Evolutionary conservation across 768 basidiomycete genomes (phyloP).

Genomic region (Lentinula raphanica): DNA sequence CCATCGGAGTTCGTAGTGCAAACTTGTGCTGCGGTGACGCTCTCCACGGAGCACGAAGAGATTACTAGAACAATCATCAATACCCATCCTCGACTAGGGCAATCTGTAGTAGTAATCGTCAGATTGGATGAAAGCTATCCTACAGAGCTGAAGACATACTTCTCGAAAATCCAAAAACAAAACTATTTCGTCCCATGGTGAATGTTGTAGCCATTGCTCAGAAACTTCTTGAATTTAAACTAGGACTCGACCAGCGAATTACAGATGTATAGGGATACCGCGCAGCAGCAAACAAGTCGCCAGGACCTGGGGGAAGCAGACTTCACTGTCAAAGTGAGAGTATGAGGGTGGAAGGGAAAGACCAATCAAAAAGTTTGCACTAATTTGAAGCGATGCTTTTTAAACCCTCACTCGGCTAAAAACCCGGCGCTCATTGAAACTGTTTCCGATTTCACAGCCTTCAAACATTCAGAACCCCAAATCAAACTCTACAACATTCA

Average conservation of each 20-base stretch:
- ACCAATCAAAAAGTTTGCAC: background rate
- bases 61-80: background rate
- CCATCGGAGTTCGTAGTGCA: background rate
- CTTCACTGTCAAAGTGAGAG: constrained; percentile 5
- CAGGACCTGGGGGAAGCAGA: background rate
- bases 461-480: no score
- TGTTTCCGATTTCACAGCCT: background rate
- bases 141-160: background rate
- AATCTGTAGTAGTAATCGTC: background rate
- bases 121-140: background rate
- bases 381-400: background rate
- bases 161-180: background rate
- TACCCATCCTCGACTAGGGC: background rate
- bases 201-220: background rate
- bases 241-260: constrained; percentile 4
- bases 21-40: background rate
- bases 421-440: background rate
- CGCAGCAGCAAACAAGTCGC: constrained; percentile 5
- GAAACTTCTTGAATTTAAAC: background rate
- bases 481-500: no score
- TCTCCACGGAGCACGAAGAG: background rate
- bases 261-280: background rate
- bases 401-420: background rate
- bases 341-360: background rate
- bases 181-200: background rate